These are phyloP conservation scores for Mucor irregularis DNA, from an alignment of 371 early-diverging fungal species.

Conservation along the genomic window DNA sequence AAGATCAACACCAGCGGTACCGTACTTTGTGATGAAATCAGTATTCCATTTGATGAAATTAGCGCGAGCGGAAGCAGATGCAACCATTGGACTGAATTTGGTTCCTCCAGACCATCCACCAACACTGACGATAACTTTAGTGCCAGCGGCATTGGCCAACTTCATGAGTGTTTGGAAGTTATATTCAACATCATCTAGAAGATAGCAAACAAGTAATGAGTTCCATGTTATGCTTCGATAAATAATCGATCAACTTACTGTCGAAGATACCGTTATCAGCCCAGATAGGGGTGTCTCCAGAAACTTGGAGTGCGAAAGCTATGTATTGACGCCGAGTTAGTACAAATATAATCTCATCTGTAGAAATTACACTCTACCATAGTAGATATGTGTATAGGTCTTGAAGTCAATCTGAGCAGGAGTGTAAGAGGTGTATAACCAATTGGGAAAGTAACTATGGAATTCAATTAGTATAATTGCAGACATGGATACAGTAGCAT, in stretches of 20 bases:
- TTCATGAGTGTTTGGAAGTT: slow-evolving; percentile 28
- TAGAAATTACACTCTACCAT: not conserved
- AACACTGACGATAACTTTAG: slow-evolving; percentile 56
- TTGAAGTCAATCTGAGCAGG: slow-evolving; percentile 42
- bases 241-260: slow-evolving; percentile 9
- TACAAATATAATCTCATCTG: not conserved
- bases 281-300: slow-evolving; percentile 32
- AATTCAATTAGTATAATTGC: not conserved
- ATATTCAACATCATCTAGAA: slow-evolving; percentile 20
- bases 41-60: slow-evolving; percentile 54
- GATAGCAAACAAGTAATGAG: not conserved
- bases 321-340: not conserved
- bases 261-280: slow-evolving; percentile 25
- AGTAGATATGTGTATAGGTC: slow-evolving; percentile 63
- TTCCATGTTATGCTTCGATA: not conserved
- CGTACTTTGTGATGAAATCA: slow-evolving; percentile 46
- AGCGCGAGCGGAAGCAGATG: slow-evolving; percentile 38
- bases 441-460: slow-evolving; percentile 40
- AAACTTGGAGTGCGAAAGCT: slow-evolving; percentile 44
- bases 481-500: too few species aligned
- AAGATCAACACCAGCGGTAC: slow-evolving; percentile 61
- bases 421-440: slow-evolving; percentile 25
- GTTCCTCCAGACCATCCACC: slow-evolving; percentile 75
- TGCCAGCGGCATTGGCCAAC: slow-evolving; percentile 52
- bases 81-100: slow-evolving; percentile 52